Evolutionary conservation across 108 stramenopile species (phyloP).

Genomic region (Conticribra weissflogii): DNA sequence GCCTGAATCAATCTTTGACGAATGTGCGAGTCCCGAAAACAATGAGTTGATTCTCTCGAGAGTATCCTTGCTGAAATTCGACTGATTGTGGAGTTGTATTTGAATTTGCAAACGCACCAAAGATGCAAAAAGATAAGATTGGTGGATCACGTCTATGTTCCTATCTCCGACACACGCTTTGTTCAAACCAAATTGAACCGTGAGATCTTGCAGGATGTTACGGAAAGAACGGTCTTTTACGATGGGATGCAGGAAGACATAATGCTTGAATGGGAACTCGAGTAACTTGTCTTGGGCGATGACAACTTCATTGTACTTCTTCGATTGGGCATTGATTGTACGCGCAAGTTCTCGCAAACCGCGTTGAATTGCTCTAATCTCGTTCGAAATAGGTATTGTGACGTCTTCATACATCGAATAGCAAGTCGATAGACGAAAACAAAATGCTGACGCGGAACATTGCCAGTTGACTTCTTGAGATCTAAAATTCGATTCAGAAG

Average conservation of each 20-base stretch:
- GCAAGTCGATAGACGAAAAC: constrained; percentile 51
- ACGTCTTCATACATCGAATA: constrained; percentile 85
- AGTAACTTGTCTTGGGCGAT: constrained; percentile 40
- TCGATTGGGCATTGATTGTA: constrained; percentile 16
- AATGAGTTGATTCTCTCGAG: constrained; percentile 22
- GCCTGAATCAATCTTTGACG: constrained; percentile 12
- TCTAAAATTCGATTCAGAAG: constrained; percentile 2
- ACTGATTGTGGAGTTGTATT: constrained; percentile 8
- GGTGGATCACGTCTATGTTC: constrained; percentile 23
- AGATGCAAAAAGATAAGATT: constrained; percentile 31
- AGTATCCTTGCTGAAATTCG: background rate
- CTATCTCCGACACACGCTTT: constrained; percentile 15
- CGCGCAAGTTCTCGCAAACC: constrained; percentile 59
- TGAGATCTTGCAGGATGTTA: constrained; percentile 22
- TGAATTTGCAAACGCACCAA: constrained; percentile 34
- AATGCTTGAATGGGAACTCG: constrained; percentile 38
- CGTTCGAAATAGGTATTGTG: constrained; percentile 62
- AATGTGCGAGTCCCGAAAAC: constrained; percentile 32
- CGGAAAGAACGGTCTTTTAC: constrained; percentile 18
- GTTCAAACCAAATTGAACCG: constrained; percentile 25
- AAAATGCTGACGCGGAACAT: constrained; percentile 73
- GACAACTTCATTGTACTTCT: constrained; percentile 16
- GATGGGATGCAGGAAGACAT: constrained; percentile 3
- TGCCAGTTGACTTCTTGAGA: constrained; percentile 80
- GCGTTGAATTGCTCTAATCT: constrained; percentile 66